Evolutionary conservation across 1,284 basidiomycete genomes (phyloP), one percentile per base, ranked within the genome.

Genomic region (Coniophora puteana): DNA sequence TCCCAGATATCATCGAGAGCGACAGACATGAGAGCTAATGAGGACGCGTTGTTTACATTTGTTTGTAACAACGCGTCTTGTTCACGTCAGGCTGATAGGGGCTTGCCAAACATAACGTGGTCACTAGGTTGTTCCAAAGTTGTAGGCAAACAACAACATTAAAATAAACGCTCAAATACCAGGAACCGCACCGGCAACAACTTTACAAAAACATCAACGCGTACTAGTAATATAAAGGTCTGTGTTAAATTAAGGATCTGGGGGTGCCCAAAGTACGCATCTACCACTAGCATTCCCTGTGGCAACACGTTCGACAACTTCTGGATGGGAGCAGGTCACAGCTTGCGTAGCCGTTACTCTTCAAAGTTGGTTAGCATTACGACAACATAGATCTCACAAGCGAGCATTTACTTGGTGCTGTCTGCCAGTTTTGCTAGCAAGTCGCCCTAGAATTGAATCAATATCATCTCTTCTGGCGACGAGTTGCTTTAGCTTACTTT

Each of bases 321-420:
- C 80, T 0, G 88, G 87, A 58, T 90, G 88, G n/a, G 84, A 87
- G 52, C 81, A 84, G 8, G 87, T 87, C n/a, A 89, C 87, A 16
- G 87, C 86, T 62, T 89, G 88, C 2, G 83, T 80, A 0, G 87
- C 87, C 17, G 82, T 76, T 43, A 89, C 80, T 49, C 83, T 89
- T 45, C 36, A 38, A 21, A 5, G 40, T 37, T 17, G 38, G 35
- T 45, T 28, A 49, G 36, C 20, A 12, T 18, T 36, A 14, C 23
- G 27, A 8, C 37, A 24, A 10, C 35, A 18, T 21, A 35, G 12
- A 43, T n/a, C n/a, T n/a, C n/a, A 36, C 5, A 20, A 25, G 16
- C 12, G 1, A 14, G 25, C n/a, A 57, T 70, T 37, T 59, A 84
- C 84, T 68, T 67, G 21, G 61, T 52, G 35, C 59, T 66, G 57